phyloP scores from a whole-genome alignment of 2,329 filamentous ascomycete genomes.

The Sphaceloma murrayae region DNA sequence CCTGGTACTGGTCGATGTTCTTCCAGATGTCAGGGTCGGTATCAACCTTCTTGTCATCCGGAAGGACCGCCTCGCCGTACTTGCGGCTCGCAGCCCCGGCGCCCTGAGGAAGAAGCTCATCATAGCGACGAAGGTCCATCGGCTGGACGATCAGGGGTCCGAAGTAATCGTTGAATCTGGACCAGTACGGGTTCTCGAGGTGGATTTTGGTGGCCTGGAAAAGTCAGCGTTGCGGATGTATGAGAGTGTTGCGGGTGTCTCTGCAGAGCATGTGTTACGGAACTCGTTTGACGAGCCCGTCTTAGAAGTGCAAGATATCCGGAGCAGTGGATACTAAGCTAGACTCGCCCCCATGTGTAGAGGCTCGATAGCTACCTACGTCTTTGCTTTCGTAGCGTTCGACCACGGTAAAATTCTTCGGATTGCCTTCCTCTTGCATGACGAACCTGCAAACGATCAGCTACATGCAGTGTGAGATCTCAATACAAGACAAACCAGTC shows the following conservation, averaged over 20 bases:
- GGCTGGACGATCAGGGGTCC: slow-evolving; percentile 55
- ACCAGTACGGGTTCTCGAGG: slow-evolving; percentile 58
- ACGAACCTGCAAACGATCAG: slow-evolving; percentile 54
- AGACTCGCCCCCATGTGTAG: too few species aligned
- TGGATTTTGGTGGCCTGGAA: slow-evolving; percentile 35
- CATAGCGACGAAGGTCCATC: slow-evolving; percentile 60
- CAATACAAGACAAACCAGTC: slow-evolving; percentile 24
- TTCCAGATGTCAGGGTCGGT: slow-evolving; percentile 10
- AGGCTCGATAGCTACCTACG: slow-evolving; percentile 36
- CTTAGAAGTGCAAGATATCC: too few species aligned
- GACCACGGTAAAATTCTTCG: slow-evolving; percentile 63
- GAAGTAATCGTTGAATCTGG: slow-evolving; percentile 67
- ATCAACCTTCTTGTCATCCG: slow-evolving; percentile 14
- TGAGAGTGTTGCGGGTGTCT: too few species aligned
- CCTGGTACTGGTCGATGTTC: slow-evolving; percentile 15
- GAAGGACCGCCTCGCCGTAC: background rate
- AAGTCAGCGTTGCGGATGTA: background rate
- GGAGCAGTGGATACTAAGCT: too few species aligned
- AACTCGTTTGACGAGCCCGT: too few species aligned
- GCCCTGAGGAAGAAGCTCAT: slow-evolving; percentile 43
- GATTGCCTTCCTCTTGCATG: slow-evolving; percentile 63
- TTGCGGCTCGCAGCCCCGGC: slow-evolving; percentile 2
- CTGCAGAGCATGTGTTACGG: too few species aligned
- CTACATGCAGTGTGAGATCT: background rate
- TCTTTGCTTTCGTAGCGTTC: slow-evolving; percentile 61